Base-by-base conservation (phyloP, 1,284 basidiomycete species). In the Fomes fomentarius region DNA sequence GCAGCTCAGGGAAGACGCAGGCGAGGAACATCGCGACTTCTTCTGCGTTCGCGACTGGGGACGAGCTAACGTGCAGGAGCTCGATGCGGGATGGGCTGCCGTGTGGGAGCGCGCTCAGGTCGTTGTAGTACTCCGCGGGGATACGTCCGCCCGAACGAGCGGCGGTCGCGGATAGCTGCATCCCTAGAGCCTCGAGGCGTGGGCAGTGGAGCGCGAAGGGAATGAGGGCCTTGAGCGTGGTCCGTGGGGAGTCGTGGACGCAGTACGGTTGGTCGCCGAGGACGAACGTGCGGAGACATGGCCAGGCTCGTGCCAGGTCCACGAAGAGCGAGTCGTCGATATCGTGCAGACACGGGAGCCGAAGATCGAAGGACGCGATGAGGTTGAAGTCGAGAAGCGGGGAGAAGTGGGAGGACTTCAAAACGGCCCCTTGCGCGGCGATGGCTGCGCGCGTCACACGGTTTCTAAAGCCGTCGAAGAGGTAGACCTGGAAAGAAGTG, bases 121-220 rank as follows among this genome's bases (percentile, higher is more conserved):
- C 38, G 38, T 40, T 22, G 11, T 24, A 24, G 21, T 19, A 40
- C 15, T 9, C 17, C 8, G 21, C 19, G 3, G 21, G 38, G 8
- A 22, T 15, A 4, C 15, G 38, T 24, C 38, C 38, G 11, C 3
- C 10, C 15, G 38, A 3, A 9, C 24, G 38, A 22, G 38, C 19
- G 21, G 21, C 19, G 22, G 38, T 19, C 8, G 52, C 52, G 33
- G 43, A 15, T 33, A 53, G 26, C 21, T 43, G 39, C 26, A 53
- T 12, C 9, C 46, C 33, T 39, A 53, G 25, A 10, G 34, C 33
- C 9, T 21, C 24, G 19, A 52, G 44, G 9, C 12, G 12, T 14
- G 46, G 52, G 46, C 52, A 53, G 45, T 48, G 39, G 21, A 38
- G 4, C 3, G 52, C 52, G 19, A 53, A 48, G 8, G 45, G 46